These are phyloP conservation scores for Albugo laibachii DNA, from an alignment of 352 stramenopile species.

Conservation along the genomic window DNA sequence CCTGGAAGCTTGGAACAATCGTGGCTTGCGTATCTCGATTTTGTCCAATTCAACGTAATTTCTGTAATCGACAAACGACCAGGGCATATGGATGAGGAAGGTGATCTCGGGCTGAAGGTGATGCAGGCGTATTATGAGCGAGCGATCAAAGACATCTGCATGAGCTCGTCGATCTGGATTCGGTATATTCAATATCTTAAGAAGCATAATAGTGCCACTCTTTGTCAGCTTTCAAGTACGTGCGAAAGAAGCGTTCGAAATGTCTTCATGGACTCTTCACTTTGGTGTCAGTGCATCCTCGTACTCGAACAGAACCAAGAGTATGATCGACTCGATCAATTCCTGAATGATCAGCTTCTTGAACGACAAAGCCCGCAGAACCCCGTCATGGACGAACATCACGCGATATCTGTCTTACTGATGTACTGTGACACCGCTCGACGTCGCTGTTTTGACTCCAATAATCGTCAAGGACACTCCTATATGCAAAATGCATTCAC, in stretches of 20 bases:
- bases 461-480: constrained; percentile 5
- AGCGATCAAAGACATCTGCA: constrained; percentile 24
- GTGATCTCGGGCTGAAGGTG: constrained; percentile 5
- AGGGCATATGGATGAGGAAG: not conserved
- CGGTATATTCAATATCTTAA: constrained; percentile 27
- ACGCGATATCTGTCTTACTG: constrained; percentile 25
- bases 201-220: not conserved
- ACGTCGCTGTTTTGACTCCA: constrained; percentile 4
- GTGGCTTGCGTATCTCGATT: constrained; percentile 49
- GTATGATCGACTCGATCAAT: constrained; percentile 7
- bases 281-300: constrained; percentile 33
- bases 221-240: constrained; percentile 3
- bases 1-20: constrained; percentile 4
- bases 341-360: constrained; percentile 15
- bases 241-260: constrained; percentile 28
- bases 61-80: constrained; percentile 12
- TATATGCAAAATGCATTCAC: not conserved
- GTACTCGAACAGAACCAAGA: constrained; percentile 17
- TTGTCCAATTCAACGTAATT: constrained; percentile 24
- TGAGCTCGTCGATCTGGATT: constrained; percentile 30
- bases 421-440: constrained; percentile 23
- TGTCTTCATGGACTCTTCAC: constrained; percentile 34
- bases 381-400: constrained; percentile 23
- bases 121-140: constrained; percentile 36
- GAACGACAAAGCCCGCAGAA: constrained; percentile 5